Evolutionary conservation across 148 eudicot species (phyloP).

Genomic region (Linanthus parryae): DNA sequence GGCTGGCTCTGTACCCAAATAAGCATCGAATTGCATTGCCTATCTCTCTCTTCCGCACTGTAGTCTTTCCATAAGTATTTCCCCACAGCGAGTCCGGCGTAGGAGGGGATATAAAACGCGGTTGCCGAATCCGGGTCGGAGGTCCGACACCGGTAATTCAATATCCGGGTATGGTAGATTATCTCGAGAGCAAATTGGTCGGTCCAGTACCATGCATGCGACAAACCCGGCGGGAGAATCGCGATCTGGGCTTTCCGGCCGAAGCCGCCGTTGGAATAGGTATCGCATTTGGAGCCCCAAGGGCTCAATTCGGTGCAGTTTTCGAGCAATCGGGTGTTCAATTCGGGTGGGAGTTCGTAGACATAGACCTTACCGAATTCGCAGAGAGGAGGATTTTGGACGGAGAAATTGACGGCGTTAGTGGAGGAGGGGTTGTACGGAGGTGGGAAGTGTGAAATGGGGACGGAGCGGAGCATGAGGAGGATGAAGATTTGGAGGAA

Average conservation of each 20-base stretch:
- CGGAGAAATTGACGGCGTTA: background rate
- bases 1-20: constrained; percentile 38
- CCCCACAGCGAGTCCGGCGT: constrained; percentile 67
- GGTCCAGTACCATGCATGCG: constrained; percentile 55
- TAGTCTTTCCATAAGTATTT: constrained; percentile 40
- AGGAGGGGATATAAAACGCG: constrained; percentile 77
- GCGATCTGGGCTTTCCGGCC: constrained; percentile 38
- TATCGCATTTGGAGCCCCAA: constrained; percentile 48
- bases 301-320: constrained; percentile 55
- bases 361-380: constrained; percentile 49
- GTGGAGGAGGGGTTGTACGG: constrained; percentile 9
- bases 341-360: constrained; percentile 51
- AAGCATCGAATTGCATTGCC: constrained; percentile 38
- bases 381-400: too few relatives aligned
- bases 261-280: constrained; percentile 54
- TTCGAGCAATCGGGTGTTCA: constrained; percentile 44
- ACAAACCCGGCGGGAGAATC: constrained; percentile 25
- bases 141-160: constrained; percentile 49
- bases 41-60: constrained; percentile 36
- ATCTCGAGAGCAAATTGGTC: constrained; percentile 67
- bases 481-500: constrained; percentile 51
- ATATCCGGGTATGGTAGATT: constrained; percentile 52
- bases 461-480: constrained; percentile 26
- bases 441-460: constrained; percentile 17
- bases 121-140: constrained; percentile 46